Evolutionary conservation across 1,284 basidiomycete genomes (phyloP), one percentile per base, ranked within the genome.

Genomic region (Microbotryum violaceum): DNA sequence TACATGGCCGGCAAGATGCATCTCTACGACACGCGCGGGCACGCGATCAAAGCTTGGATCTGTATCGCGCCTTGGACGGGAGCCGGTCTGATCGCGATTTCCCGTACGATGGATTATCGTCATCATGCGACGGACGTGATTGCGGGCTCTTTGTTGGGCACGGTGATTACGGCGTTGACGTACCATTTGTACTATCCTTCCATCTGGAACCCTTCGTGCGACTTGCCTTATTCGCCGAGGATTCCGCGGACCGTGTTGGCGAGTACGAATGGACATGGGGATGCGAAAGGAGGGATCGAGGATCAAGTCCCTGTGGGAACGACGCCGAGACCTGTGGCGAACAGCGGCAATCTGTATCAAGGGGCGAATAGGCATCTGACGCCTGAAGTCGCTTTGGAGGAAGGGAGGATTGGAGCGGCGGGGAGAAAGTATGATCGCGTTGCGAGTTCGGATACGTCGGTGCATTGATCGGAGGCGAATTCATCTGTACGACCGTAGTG

Each of bases 1-100:
- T 97, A 94, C 74, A 76, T 92, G 5, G 87, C 89, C 8, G 92
- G 91, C 5, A 97, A 97, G 76, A 77, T 96, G 70, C 92, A 94
- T 73, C 78, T 97, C 12, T 96, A 91, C 70, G 91, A 96, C 74
- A 78, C 79, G 50, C 81, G 84, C 49, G 91, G 91, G 4, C 83
- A 91, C 75, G 80, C 88, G 85, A 80, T 83, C 45, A 91, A 92
- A 71, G 85, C 88, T 7, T 97, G 92, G 91, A 75, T 93, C 33
- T 81, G 86, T 0, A 73, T 91, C 2, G 77, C 83, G 0, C 93
- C 92, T 0, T 81, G 94, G 54, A 77, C 85, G 42, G 90, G 81
- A 18, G 92, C 90, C 3, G 79, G 85, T 1, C 80, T 96, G 48
- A 89, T 97, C 29, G 92, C 92, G 3, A 86, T 97, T 62, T 71